Conservation (phyloP, 352 stramenopile genomes). For the Phytopythium montanum region DNA sequence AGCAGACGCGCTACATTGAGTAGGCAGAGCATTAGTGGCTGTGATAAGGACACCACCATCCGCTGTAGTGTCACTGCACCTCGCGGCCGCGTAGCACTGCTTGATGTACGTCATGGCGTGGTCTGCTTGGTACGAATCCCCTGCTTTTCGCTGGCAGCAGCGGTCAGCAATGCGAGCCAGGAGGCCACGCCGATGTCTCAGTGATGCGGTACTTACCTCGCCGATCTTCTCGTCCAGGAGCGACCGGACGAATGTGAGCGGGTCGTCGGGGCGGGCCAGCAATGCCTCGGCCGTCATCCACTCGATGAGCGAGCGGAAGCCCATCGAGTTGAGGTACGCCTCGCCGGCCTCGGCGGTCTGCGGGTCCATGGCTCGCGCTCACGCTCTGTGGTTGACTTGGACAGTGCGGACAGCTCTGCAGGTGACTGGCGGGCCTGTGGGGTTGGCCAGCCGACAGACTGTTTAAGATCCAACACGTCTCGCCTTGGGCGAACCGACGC, state of each 20-base stretch:
- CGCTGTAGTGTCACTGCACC: conserved; percentile 17
- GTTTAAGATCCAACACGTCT: background rate
- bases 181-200: background rate
- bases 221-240: conserved; percentile 82
- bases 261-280: conserved; percentile 80
- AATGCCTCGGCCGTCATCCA: conserved; percentile 89
- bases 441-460: background rate
- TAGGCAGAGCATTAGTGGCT: background rate
- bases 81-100: conserved; percentile 84
- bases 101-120: conserved; percentile 84
- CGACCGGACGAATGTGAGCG: conserved; percentile 74
- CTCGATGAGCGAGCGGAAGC: conserved; percentile 90
- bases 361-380: conserved; percentile 36
- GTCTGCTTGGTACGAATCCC: conserved; percentile 76
- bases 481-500: conserved; percentile 10
- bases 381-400: background rate
- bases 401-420: background rate
- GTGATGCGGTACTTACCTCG: conserved; percentile 29
- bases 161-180: background rate
- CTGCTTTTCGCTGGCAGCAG: conserved; percentile 21
- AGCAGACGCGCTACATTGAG: conserved; percentile 48
- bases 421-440: background rate
- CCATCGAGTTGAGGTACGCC: conserved; percentile 84
- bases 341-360: conserved; percentile 79
- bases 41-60: background rate